Conservation (phyloP, 1,284 basidiomycete genomes). For the Serendipita sp. region DNA sequence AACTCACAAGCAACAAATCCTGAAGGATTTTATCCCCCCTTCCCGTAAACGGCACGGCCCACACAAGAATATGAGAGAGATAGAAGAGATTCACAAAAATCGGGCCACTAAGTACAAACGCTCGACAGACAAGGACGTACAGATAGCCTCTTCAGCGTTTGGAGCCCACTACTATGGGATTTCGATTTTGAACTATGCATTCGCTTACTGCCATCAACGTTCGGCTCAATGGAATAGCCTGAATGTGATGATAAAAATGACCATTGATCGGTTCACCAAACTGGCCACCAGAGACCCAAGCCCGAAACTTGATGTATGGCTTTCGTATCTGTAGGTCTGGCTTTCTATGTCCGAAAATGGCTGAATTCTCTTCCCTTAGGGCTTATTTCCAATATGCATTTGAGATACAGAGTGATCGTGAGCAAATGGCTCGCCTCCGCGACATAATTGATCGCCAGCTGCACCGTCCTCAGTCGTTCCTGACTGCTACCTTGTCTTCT, state of each 20-base stretch:
- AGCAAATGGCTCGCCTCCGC: neutral
- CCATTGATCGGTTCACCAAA: neutral
- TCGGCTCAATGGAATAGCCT: neutral
- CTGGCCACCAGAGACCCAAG: neutral
- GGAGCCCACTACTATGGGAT: neutral
- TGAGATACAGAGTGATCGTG: constrained; percentile 1
- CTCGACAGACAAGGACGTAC: neutral
- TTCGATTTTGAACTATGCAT: constrained; percentile 1
- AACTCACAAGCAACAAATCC: neutral
- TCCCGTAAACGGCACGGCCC: neutral
- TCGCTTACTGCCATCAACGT: neutral
- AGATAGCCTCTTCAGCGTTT: neutral
- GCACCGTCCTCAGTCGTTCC: neutral
- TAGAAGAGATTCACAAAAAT: neutral
- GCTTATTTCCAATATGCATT: neutral
- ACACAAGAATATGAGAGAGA: neutral
- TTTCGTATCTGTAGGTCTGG: neutral
- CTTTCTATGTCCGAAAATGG: neutral
- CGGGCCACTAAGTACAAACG: neutral
- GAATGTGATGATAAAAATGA: neutral
- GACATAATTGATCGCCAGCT: neutral
- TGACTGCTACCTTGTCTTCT: too few relatives aligned
- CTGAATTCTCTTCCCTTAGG: neutral
- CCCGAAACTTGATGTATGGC: neutral
- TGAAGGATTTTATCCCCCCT: neutral